Percentiles rank a stretch among this genome's conserved stretches.
phyloP scores from a whole-genome alignment of 2,329 filamentous ascomycete genomes.

The Monosporascus ibericus region DNA sequence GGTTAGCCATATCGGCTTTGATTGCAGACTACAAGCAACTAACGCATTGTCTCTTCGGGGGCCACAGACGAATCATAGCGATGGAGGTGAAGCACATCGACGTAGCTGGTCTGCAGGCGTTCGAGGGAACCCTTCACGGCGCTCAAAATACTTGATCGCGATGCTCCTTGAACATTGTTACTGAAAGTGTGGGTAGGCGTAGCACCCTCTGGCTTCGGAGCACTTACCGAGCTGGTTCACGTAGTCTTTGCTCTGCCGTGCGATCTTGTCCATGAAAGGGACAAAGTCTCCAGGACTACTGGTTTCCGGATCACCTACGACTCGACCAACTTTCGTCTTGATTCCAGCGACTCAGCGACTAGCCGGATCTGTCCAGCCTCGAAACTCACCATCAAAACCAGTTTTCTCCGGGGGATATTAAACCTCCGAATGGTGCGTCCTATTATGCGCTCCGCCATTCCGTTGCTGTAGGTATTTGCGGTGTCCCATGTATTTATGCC shows the following conservation, averaged over 20 bases:
- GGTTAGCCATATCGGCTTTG: too few species aligned
- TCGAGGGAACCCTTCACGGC: neutral
- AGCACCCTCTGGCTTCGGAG: too few species aligned
- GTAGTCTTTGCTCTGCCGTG: too few species aligned
- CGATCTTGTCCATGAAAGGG: too few species aligned
- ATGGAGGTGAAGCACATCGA: constrained; percentile 56
- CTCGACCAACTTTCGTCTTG: constrained; percentile 37
- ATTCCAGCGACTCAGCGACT: constrained; percentile 18
- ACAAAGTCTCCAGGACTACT: too few species aligned
- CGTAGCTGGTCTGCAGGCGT: neutral
- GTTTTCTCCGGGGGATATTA: constrained; percentile 54
- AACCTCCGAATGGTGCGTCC: constrained; percentile 58
- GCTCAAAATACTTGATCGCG: too few species aligned
- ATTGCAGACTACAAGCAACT: too few species aligned
- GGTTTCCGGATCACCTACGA: neutral
- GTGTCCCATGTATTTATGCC: constrained; percentile 27
- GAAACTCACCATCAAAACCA: constrained; percentile 46
- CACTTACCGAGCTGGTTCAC: too few species aligned
- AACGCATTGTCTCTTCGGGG: constrained; percentile 53
- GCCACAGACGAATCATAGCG: constrained; percentile 47
- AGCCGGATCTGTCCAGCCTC: too few species aligned
- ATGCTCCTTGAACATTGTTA: too few species aligned
- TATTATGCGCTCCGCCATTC: constrained; percentile 56
- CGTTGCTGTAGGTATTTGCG: constrained; percentile 55
- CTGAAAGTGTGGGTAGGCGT: too few species aligned